Base-by-base conservation (phyloP, 2,329 filamentous ascomycete species). In the Biscogniauxia marginata region DNA sequence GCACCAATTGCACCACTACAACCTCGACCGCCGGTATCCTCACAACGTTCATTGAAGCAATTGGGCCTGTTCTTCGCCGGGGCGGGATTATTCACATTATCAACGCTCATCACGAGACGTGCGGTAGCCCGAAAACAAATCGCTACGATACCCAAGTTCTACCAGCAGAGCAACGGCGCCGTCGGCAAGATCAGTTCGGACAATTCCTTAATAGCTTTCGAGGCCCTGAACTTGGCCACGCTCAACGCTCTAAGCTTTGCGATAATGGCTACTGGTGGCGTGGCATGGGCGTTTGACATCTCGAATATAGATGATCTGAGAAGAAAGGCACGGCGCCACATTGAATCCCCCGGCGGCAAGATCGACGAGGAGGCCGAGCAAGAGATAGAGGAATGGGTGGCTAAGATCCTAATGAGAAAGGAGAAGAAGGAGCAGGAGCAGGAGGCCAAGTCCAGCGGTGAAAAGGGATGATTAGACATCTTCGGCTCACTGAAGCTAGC, bases 221-320 rank as follows among this genome's bases (percentile, higher is more conserved):
- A 96, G 73, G 93, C 93, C 0, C 78, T 99, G 20, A 89, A 87
- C 49, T 78, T 97, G 34, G 95, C 93, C 0, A 96, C 93, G 0
- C 81, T 97, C 64, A 96, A 96, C 66, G 90, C 95, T 11, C 68
- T 86, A 25, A 89, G 87, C 65, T 83, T 95, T 50, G 87, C 82
- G 0, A 85, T 96, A 71, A 85, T 96, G 81, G 74, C 82, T 7
- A 80, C 84, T 0, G 95, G 93, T 3, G 91, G 88, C 0, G 72
- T 87, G 9, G 78, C 90, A 59, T 96, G 88, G 81, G 86, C 84
- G 0, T 84, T 95, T 58, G 89, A 97, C 70, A 83, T 98, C 34
- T 85, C 85, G 68, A 80, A 79, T 47, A 52, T 91, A 44, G 83
- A 84, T 3, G 89, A 93, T 67, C 74, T 91, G 70, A 76, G 83